These are phyloP conservation scores for Jatropha multifida DNA, from an alignment of 441 rosid species.

Conservation along the genomic window DNA sequence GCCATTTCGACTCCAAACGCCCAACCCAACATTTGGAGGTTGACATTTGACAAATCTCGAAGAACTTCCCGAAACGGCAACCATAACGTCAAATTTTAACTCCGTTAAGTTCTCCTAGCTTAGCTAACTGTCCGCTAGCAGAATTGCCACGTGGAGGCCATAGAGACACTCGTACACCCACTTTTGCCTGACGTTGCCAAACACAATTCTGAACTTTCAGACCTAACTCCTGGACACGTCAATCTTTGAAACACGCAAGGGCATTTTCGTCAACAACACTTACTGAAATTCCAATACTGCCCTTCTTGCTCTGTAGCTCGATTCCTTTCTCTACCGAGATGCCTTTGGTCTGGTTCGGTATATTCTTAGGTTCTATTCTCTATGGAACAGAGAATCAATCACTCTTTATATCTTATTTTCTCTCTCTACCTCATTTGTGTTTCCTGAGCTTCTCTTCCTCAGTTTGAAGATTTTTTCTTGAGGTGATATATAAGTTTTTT, in stretches of 20 bases:
- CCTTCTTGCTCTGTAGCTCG: constrained; percentile 20
- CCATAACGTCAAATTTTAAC: neutral
- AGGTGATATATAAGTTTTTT: constrained; percentile 15
- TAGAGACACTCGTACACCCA: constrained; percentile 1
- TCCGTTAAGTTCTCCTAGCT: neutral
- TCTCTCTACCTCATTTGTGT: constrained; percentile 15
- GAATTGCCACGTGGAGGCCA: constrained; percentile 22
- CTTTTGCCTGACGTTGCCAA: constrained; percentile 13
- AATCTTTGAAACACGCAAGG: constrained; percentile 27
- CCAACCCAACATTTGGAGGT: neutral
- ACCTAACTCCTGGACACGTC: constrained; percentile 24
- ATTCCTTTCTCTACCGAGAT: neutral
- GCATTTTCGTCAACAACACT: constrained; percentile 22
- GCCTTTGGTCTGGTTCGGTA: constrained; percentile 29
- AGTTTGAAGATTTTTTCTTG: neutral
- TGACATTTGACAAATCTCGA: neutral
- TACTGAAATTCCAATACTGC: constrained; percentile 22
- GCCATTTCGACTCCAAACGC: neutral
- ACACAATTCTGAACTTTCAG: neutral
- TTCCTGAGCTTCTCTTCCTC: constrained; percentile 6
- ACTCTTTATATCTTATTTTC: neutral
- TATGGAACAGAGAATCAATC: constrained; percentile 12
- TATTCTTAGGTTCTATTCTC: constrained; percentile 43
- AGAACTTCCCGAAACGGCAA: neutral
- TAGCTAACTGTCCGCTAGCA: neutral